A percentile compares a stretch with the other conserved stretches of the same genome.
These are phyloP conservation scores for Heliophila coronopifolia DNA, from an alignment of 441 rosid species.

Conservation along the genomic window DNA sequence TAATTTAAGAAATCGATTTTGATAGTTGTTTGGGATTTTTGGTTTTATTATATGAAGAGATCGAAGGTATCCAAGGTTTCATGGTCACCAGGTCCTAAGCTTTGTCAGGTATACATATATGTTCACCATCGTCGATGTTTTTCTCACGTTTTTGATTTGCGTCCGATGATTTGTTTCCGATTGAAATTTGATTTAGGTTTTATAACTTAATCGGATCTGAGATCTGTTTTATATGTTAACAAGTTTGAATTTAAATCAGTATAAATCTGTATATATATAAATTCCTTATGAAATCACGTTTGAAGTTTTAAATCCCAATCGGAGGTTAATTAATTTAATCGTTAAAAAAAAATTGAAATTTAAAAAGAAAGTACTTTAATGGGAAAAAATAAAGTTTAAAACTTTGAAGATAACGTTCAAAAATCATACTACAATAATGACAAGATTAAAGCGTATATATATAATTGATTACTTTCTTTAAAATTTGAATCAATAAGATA, in stretches of 20 bases:
- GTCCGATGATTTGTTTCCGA: neutral
- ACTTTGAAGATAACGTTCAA: neutral
- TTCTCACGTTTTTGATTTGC: neutral
- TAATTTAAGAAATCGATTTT: neutral
- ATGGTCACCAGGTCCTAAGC: slow-evolving; percentile 46
- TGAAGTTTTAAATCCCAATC: neutral
- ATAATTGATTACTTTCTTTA: neutral
- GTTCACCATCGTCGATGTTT: neutral
- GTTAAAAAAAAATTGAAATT: neutral
- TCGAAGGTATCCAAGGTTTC: slow-evolving; percentile 55
- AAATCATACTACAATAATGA: neutral
- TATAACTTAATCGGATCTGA: neutral
- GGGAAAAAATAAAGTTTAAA: neutral
- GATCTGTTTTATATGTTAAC: neutral
- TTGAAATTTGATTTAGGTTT: neutral
- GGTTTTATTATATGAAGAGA: slow-evolving; percentile 34
- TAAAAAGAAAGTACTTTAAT: neutral
- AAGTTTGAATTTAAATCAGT: neutral
- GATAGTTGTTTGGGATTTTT: slow-evolving; percentile 6
- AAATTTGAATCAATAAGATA: neutral
- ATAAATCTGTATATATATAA: too few species aligned
- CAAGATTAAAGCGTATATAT: neutral
- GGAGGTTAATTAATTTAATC: neutral
- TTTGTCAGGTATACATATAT: slow-evolving; percentile 49
- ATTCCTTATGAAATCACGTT: neutral